Evolutionary conservation across 2,329 filamentous ascomycete species (phyloP).

Genomic region (Paecilomyces formosus): DNA sequence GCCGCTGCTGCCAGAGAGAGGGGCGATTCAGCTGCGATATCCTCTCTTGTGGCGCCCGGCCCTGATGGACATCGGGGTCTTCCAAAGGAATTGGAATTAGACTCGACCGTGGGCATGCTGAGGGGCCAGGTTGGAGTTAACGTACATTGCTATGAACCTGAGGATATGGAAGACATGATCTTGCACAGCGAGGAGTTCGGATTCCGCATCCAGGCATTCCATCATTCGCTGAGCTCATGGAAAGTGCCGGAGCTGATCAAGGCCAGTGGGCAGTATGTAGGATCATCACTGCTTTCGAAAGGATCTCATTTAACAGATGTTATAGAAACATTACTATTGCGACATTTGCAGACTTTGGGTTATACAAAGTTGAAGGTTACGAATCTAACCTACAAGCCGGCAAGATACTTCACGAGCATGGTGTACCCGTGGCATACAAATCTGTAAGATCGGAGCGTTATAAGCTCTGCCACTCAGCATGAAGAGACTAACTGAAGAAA

Average conservation of each 20-base stretch:
- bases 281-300: slow-evolving; percentile 41
- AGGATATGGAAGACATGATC: slow-evolving; percentile 62
- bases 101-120: slow-evolving; percentile 55
- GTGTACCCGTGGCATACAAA: slow-evolving; percentile 63
- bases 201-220: slow-evolving; percentile 59
- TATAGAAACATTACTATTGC: slow-evolving; percentile 48
- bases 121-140: slow-evolving; percentile 63
- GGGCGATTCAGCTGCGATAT: slow-evolving; percentile 3
- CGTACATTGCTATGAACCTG: slow-evolving; percentile 64
- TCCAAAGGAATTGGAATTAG: slow-evolving; percentile 56
- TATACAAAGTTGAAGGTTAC: slow-evolving; percentile 63
- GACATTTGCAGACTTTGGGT: slow-evolving; percentile 65
- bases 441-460: slow-evolving; percentile 27
- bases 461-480: background rate
- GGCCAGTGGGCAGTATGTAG: slow-evolving; percentile 11
- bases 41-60: slow-evolving; percentile 3
- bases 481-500: background rate
- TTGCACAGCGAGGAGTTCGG: slow-evolving; percentile 66
- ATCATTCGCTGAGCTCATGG: slow-evolving; percentile 62
- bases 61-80: slow-evolving; percentile 47
- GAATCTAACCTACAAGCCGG: slow-evolving; percentile 59
- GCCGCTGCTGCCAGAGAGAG: slow-evolving; percentile 33
- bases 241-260: slow-evolving; percentile 53
- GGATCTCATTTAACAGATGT: slow-evolving; percentile 46
- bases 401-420: slow-evolving; percentile 58